Base-by-base conservation (phyloP, 257 asterid genomes). In the Henckelia pumila region DNA sequence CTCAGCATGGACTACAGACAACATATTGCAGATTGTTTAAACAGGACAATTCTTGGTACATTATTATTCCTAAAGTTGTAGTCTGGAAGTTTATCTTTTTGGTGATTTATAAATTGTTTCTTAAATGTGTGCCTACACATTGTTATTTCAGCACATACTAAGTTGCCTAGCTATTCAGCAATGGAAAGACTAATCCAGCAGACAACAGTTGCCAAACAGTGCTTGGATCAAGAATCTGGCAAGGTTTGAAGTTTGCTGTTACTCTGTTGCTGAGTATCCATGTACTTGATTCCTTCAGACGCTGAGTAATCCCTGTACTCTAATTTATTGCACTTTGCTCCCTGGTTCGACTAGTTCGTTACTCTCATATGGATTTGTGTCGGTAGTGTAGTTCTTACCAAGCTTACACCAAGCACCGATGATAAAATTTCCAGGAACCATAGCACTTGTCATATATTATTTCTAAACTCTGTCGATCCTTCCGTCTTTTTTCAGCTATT, bases 101-200 rank as follows among this genome's bases (percentile, higher is more conserved):
- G 23, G 30, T 44, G 7, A 40, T 69, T 71, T 23, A 63, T 17
- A 8, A 5, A 47, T 47, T 69, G 64, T 22, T 26, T 73, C 21
- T 20, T 32, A 11, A 22, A 66, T 71, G 57, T 61, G 17, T 30
- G 55, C 8, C 40, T 37, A 14, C 57, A 63, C 60, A 17, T 79
- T 35, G 22, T 67, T 20, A 61, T 78, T 59, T 67, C 85, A 92
- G 98, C 89, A 69, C 89, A 84, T 76, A 72, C 78, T 55, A 84
- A 90, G 57, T 88, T 74, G 29, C 94, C 97, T 44, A 73, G 83
- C 78, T 82, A 85, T 83, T 85, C 97, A 49, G 87, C 83, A 1
- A 50, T 90, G 77, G 98, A 93, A 78, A 82, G 89, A 82, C 73
- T 93, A 73, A 80, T 90, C 81, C 97, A 88, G 63, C 98, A 93